Base-by-base conservation (phyloP, 108 stramenopile species). In the Bacterosira constricta region DNA sequence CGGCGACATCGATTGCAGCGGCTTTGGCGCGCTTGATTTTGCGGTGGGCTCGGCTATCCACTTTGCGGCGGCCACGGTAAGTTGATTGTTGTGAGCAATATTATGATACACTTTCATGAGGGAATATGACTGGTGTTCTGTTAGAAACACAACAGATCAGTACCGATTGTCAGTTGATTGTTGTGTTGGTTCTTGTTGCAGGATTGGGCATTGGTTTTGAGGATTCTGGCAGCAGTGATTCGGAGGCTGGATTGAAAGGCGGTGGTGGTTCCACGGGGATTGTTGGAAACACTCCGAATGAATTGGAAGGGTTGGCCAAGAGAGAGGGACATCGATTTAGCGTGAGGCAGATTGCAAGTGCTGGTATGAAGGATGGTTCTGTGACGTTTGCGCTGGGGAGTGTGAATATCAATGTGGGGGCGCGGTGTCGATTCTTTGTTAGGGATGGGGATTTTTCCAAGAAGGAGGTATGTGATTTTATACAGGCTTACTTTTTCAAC, bases 281-380 rank as follows among this genome's bases (percentile, higher is more conserved):
- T 31, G 54, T 76, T 23, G 86, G 82, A 47, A 35, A 77, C 31
- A 83, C 82, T 1, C 83, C 83, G 4, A 86, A 78, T 63, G 94
- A 92, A 64, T 53, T 92, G 31, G 63, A 50, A 11, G 51, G 91
- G 50, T 66, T 95, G 20, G 76, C 88, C 29, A 85, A 81, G 65
- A 91, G 94, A 15, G 77, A 86, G 47, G 91, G 91, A 20, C 91
- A 90, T 66, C 67, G 81, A 7, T 95, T 86, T 64, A 63, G 80
- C 2, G 94, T 95, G 31, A 57, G 85, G 52, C 90, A 91, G 78
- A 90, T 95, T 0, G 91, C 87, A 9, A 82, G 74, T 41, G 94
- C 90, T n/a, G 88, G 90, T 0, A 95, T 92, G 90, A 91, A 89
- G 61, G 90, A 92, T 76, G 94, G 94, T 26, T 80, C 83, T 36